Conservation (phyloP, 176 grass and related monocot species). For the Aegilops longissima region DNA sequence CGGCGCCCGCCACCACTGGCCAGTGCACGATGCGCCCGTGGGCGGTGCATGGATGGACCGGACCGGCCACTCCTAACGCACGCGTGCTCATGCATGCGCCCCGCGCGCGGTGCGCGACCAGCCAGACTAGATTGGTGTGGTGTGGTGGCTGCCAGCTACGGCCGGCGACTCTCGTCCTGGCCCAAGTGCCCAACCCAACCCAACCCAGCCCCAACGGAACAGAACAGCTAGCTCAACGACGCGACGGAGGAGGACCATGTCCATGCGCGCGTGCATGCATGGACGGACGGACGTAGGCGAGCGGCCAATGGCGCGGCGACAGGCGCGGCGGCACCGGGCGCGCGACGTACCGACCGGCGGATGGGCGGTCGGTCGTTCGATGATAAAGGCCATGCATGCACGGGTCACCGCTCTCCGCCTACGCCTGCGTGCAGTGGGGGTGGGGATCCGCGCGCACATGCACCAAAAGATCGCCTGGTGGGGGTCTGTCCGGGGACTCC, state of each 20-base stretch:
- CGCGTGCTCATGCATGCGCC: no score
- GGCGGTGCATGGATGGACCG: neutral
- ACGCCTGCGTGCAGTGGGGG: neutral
- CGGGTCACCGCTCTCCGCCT: neutral
- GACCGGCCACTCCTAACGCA: neutral
- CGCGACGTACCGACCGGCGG: neutral
- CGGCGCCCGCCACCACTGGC: neutral
- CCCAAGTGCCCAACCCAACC: no score
- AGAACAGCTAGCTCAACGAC: neutral
- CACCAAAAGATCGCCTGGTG: neutral
- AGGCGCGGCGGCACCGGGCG: neutral
- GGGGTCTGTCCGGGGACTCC: no score
- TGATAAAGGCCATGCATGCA: neutral
- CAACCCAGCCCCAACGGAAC: neutral
- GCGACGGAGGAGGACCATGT: neutral
- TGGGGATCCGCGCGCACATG: constrained; percentile 21
- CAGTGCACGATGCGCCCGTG: neutral
- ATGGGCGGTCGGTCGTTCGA: constrained; percentile 7
- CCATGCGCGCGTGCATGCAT: neutral
- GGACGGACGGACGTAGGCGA: no score
- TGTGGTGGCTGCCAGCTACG: neutral
- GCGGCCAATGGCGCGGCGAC: constrained; percentile 24
- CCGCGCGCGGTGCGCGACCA: neutral
- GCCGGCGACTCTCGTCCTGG: neutral
- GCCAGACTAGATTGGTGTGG: neutral